Conservation (phyloP, 371 early-diverging fungal species). For the Parasitella parasitica region DNA sequence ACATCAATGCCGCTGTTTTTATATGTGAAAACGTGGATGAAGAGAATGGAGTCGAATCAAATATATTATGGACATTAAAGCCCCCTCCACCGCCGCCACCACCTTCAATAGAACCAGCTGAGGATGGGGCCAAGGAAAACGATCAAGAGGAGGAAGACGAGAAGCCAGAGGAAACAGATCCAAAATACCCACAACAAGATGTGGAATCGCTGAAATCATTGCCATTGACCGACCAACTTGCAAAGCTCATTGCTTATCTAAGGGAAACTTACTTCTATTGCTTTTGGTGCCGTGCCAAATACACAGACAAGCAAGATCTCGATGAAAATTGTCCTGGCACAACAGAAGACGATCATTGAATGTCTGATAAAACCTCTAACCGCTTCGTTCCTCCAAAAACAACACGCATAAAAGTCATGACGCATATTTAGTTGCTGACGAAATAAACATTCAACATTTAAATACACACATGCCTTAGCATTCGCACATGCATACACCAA, state of each 20-base stretch:
- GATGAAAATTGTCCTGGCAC: conserved; percentile 59
- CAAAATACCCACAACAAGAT: conserved; percentile 27
- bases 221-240: conserved; percentile 40
- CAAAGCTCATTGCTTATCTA: conserved; percentile 45
- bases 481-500: not conserved
- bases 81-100: conserved; percentile 13
- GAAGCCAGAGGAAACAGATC: conserved; percentile 16
- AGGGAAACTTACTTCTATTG: conserved; percentile 58
- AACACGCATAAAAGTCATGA: not conserved
- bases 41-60: conserved; percentile 22
- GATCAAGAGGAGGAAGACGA: conserved; percentile 3
- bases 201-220: conserved; percentile 26
- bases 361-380: not conserved
- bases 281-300: conserved; percentile 66
- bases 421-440: not conserved
- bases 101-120: not conserved
- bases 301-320: conserved; percentile 50
- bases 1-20: conserved; percentile 35
- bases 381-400: not conserved
- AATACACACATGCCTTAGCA: not conserved
- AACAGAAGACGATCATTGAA: conserved; percentile 58
- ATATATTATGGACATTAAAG: conserved; percentile 28
- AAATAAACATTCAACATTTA: not conserved
- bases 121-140: conserved; percentile 4
- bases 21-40: conserved; percentile 47